Percentiles rank a stretch among this genome's conserved stretches.
Conservation (phyloP, 306 rosid species). For the Amphicarpaea edgeworthii region DNA sequence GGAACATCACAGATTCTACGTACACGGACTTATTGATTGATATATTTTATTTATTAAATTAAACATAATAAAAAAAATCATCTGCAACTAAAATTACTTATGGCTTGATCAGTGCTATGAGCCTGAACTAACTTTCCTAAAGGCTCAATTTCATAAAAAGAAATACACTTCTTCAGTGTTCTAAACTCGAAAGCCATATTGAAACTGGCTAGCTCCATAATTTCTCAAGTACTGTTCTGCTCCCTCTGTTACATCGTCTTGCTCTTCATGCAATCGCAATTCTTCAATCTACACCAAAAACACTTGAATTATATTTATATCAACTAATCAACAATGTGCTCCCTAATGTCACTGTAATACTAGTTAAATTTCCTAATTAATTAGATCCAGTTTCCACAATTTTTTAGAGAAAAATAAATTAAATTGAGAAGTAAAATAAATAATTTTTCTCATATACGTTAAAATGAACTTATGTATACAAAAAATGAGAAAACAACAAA, state of each 20-base stretch:
- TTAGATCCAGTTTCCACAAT: not conserved
- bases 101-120: conserved; percentile 33
- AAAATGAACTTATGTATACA: too few species aligned
- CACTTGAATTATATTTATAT: not conserved
- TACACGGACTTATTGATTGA: conserved; percentile 48
- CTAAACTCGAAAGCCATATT: conserved; percentile 59
- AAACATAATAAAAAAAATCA: not conserved
- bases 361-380: not conserved
- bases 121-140: conserved; percentile 34
- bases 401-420: too few species aligned
- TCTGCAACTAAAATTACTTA: conserved; percentile 24
- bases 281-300: conserved; percentile 59
- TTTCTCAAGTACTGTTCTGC: conserved; percentile 52
- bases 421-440: too few species aligned
- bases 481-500: not conserved
- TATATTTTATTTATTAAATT: conserved; percentile 1
- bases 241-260: conserved; percentile 53
- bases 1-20: conserved; percentile 26
- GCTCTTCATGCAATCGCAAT: conserved; percentile 61
- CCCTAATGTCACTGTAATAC: not conserved
- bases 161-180: conserved; percentile 24
- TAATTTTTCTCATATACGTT: too few species aligned
- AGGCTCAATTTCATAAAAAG: conserved; percentile 13
- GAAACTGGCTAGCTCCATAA: conserved; percentile 58
- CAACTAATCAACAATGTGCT: not conserved